Conservation (phyloP, 495 filamentous ascomycete species). For the Penicillium waksmanii region DNA sequence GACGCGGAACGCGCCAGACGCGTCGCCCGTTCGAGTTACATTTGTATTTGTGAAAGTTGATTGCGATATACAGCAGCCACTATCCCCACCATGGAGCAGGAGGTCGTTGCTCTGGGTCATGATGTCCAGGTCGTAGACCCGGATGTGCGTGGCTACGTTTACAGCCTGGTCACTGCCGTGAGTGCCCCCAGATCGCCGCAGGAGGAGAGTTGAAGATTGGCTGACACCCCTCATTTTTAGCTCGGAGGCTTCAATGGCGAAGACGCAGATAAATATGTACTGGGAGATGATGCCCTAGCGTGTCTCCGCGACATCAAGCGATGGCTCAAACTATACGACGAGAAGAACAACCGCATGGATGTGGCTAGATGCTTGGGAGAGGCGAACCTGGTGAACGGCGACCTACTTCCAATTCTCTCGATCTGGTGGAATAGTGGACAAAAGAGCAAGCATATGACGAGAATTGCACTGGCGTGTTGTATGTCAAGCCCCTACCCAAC, state of each 20-base stretch:
- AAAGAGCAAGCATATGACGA: slow-evolving; percentile 73
- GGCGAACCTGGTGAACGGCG: slow-evolving; percentile 86
- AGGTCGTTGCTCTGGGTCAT: slow-evolving; percentile 39
- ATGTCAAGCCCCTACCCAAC: slow-evolving; percentile 23
- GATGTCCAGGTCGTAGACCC: slow-evolving; percentile 69
- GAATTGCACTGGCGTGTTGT: slow-evolving; percentile 81
- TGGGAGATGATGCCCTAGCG: slow-evolving; percentile 91
- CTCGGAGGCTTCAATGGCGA: slow-evolving; percentile 85
- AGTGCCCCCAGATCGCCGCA: slow-evolving; percentile 36
- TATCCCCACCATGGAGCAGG: slow-evolving; percentile 45
- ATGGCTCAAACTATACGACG: slow-evolving; percentile 95
- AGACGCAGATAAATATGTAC: slow-evolving; percentile 78
- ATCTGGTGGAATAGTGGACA: slow-evolving; percentile 68
- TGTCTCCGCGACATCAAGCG: slow-evolving; percentile 89
- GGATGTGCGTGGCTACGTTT: slow-evolving; percentile 87
- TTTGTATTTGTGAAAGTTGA: slow-evolving; percentile 12
- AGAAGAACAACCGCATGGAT: slow-evolving; percentile 92
- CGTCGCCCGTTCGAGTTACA: slow-evolving; percentile 37
- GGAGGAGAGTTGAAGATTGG: slow-evolving; percentile 21
- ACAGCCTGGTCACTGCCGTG: slow-evolving; percentile 89
- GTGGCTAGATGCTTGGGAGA: slow-evolving; percentile 92
- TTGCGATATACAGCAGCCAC: not conserved
- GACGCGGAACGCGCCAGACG: slow-evolving; percentile 22
- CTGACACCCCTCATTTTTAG: slow-evolving; percentile 45
- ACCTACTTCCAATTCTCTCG: slow-evolving; percentile 87